Evolutionary conservation across 2,329 filamentous ascomycete genomes (phyloP).

Genomic region (Diaporthe velutina): DNA sequence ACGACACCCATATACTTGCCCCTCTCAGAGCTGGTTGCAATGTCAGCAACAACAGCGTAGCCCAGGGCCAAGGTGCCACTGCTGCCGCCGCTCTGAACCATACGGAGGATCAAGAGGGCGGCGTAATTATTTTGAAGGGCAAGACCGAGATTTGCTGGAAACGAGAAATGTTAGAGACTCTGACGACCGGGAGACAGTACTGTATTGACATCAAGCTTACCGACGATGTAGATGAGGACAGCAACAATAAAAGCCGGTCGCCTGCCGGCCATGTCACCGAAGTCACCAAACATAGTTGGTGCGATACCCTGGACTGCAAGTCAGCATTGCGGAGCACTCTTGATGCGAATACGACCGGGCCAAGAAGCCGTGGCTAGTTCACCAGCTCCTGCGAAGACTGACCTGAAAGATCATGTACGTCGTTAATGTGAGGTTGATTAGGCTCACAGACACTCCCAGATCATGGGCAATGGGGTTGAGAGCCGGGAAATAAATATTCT

Average conservation of each 20-base stretch:
- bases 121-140: slow-evolving; percentile 69
- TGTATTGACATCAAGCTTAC: slow-evolving; percentile 26
- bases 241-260: slow-evolving; percentile 72
- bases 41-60: slow-evolving; percentile 79
- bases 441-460: slow-evolving; percentile 52
- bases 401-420: slow-evolving; percentile 74
- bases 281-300: slow-evolving; percentile 71
- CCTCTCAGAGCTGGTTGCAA: slow-evolving; percentile 76
- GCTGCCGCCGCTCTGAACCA: slow-evolving; percentile 73
- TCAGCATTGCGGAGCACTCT: not conserved
- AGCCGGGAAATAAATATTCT: slow-evolving; percentile 67
- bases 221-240: slow-evolving; percentile 66
- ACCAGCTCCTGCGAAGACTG: not conserved
- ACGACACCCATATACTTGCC: slow-evolving; percentile 80
- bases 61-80: slow-evolving; percentile 79
- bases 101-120: slow-evolving; percentile 71
- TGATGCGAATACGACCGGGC: not conserved
- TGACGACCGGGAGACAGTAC: too few species aligned
- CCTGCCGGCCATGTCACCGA: slow-evolving; percentile 71
- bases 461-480: slow-evolving; percentile 54
- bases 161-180: not conserved
- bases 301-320: slow-evolving; percentile 59
- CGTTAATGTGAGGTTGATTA: slow-evolving; percentile 66
- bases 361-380: not conserved
- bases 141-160: slow-evolving; percentile 68